Base-by-base conservation (phyloP, 2,329 filamentous ascomycete genomes). In the Neophaeococcomyces mojaviensis region DNA sequence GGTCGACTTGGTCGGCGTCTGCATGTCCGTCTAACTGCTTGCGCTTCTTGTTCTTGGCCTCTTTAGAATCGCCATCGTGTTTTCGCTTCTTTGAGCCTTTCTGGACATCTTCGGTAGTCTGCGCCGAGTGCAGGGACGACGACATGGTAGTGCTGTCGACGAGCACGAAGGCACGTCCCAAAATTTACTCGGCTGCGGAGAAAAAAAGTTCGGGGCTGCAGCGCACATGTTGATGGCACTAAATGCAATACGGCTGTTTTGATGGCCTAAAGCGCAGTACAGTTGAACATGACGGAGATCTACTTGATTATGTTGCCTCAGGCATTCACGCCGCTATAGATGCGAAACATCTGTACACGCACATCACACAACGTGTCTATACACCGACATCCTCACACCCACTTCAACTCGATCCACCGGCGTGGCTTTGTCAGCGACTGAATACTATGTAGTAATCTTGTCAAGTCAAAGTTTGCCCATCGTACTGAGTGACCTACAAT, bases 41-140 rank as follows among this genome's bases (percentile, higher is more conserved):
- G 22, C 46, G 46, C 33, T 48, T 48, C 39, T 48, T n/a, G n/a
- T n/a, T 48, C 12, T 44, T 42, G 12, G 46, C 18, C 7, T 36
- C 49, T 34, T 46, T 49, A 10, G 41, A 39, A 13, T 55, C 51
- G 24, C 48, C 28, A 15, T 51, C 43, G 39, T 52, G 53, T 37
- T 54, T 55, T 42, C 53, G 44, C 39, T 55, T 55, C 30, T 52
- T 55, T 6, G 48, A 36, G n/a, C 9, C 30, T 15, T 37, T 15
- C 28, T 19, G 12, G 3, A 34, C 18, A 5, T 43, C 28, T 16
- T 22, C 39, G 5, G 5, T 28, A 10, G 24, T 28, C 10, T 28
- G 24, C 24, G 24, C 24, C 5, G 24, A 28, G 24, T 10, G 5
- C 28, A 35, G 10, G 3, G 18, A 34, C 7, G 39, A 20, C 7